These are phyloP conservation scores for Digitaria exilis DNA, from an alignment of 202 grass and related monocot species.

Conservation along the genomic window DNA sequence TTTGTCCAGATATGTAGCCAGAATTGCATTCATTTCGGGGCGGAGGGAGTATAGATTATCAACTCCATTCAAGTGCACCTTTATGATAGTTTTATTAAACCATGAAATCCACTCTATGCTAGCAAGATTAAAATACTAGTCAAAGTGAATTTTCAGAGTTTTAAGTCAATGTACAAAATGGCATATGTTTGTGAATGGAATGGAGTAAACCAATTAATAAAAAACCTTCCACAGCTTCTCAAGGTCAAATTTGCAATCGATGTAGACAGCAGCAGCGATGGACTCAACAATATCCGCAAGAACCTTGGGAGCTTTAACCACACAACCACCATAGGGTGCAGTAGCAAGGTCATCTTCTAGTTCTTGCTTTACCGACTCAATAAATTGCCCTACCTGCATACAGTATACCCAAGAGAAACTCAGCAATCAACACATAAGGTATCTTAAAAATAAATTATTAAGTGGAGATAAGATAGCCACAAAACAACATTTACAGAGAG, in stretches of 20 bases:
- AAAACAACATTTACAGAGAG: background rate
- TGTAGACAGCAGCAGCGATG: slow-evolving; percentile 70
- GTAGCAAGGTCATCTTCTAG: slow-evolving; percentile 35
- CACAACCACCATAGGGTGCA: slow-evolving; percentile 55
- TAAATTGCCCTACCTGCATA: slow-evolving; percentile 77
- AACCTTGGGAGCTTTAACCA: slow-evolving; percentile 73
- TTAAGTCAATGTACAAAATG: background rate
- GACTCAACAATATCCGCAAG: slow-evolving; percentile 83
- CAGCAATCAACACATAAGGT: slow-evolving; percentile 15
- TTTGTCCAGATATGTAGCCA: too few species aligned
- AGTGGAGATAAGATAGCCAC: background rate
- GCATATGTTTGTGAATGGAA: background rate
- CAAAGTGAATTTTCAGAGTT: background rate
- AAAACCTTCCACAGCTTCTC: slow-evolving; percentile 75
- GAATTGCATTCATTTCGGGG: too few species aligned
- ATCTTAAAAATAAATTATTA: background rate
- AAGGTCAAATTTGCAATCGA: slow-evolving; percentile 84
- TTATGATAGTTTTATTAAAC: slow-evolving; percentile 9
- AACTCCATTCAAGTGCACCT: background rate
- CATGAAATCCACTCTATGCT: background rate
- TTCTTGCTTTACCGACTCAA: slow-evolving; percentile 55
- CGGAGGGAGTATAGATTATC: too few species aligned
- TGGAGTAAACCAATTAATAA: background rate
- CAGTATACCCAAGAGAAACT: background rate
- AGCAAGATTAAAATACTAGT: background rate